Percentiles rank a stretch among this genome's conserved stretches.
phyloP scores from a whole-genome alignment of 495 filamentous ascomycete genomes.

The Evernia prunastri region DNA sequence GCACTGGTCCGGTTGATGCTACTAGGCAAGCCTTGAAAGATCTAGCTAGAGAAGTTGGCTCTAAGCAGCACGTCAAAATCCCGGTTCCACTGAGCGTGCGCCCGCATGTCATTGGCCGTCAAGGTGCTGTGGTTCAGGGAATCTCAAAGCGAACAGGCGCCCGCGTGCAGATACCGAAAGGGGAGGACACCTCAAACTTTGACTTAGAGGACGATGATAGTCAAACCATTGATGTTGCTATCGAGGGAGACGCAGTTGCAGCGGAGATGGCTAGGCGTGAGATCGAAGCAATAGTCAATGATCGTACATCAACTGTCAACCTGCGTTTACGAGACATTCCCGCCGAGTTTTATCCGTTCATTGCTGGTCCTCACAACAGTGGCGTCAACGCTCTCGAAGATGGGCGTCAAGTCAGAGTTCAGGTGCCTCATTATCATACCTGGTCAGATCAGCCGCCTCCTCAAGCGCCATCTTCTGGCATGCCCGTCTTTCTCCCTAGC shows the following conservation, averaged over 20 bases:
- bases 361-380: conserved; percentile 72
- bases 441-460: conserved; percentile 66
- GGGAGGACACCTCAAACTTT: conserved; percentile 49
- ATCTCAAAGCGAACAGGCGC: conserved; percentile 81
- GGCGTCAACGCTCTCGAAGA: conserved; percentile 62
- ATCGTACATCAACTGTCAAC: conserved; percentile 68
- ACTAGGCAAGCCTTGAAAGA: conserved; percentile 80
- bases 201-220: conserved; percentile 67
- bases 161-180: conserved; percentile 78
- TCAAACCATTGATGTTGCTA: conserved; percentile 69
- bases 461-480: conserved; percentile 53
- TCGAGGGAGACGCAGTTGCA: conserved; percentile 85
- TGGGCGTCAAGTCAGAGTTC: conserved; percentile 62
- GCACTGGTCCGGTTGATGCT: conserved; percentile 67
- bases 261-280: conserved; percentile 72
- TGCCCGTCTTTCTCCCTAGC: conserved; percentile 62
- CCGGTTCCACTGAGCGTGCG: conserved; percentile 76
- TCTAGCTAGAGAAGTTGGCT: conserved; percentile 73
- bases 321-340: conserved; percentile 72
- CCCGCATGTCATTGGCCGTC: conserved; percentile 83
- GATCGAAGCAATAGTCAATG: conserved; percentile 77
- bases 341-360: conserved; percentile 91
- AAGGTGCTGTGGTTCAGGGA: conserved; percentile 81
- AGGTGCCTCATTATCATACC: conserved; percentile 72
- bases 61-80: conserved; percentile 71